Base-by-base conservation (phyloP, 331 rosid species). In the Prunus yedoensis region DNA sequence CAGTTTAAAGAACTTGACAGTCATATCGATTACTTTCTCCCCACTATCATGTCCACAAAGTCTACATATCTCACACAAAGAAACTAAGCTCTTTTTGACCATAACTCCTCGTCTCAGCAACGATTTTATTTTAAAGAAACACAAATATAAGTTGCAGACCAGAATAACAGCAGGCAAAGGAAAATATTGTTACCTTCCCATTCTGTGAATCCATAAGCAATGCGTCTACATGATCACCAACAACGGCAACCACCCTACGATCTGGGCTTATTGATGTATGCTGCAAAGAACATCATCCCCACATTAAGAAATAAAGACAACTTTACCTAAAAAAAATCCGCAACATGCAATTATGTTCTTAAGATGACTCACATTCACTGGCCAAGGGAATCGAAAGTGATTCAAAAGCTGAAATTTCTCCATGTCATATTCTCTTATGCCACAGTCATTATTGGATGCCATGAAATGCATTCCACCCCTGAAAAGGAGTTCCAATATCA, bases 201-300 rank as follows among this genome's bases (percentile, higher is more conserved):
- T 83, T 92, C 67, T 88, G 91, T 38, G 97, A 87, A 87, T 94
- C 99, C 68, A 94, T 90, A 10, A 94, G 93, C 76, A 89, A 82
- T 71, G 93, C 99, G 68, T 92, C 91, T 23, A 80, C 76, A 81
- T 87, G 68, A 84, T 94, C 99, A 77, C 99, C 99, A 74, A 94
- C 99, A 20, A 94, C 94, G 57, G 86, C 70, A 74, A 88, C 80
- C 83, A 94, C 88, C 83, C 90, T 89, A 10, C 86, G 84, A 77
- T 94, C 99, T 57, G 99, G 97, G 73, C 96, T 94, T 68, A 94
- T 81, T 35, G 97, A 92, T 51, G 96, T 85, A 83, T 94, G 97
- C 99, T 94, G 91, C 80, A 86, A 74, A 78, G 59, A 81, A 78
- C 71, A 43, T 53, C 30, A 71, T 58, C 62, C 58, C 57, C 73